These are phyloP conservation scores for Rosa lucieae DNA, from an alignment of 306 rosid species.

Conservation along the genomic window DNA sequence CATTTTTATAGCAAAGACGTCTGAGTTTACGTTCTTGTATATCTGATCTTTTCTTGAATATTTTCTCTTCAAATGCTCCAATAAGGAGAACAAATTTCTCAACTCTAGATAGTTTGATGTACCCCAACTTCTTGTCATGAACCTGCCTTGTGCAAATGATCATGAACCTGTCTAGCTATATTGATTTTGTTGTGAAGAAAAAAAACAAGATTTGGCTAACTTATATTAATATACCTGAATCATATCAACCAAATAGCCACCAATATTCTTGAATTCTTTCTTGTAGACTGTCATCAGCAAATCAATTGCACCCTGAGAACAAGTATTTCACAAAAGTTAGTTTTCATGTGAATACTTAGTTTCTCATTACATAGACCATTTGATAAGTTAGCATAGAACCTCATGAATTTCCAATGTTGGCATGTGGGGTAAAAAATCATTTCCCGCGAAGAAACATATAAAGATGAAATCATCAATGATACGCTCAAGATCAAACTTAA, in stretches of 20 bases:
- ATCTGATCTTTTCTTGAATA: conserved; percentile 42
- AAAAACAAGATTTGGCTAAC: not conserved
- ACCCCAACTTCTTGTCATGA: conserved; percentile 31
- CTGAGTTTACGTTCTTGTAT: conserved; percentile 23
- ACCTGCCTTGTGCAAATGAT: conserved; percentile 24
- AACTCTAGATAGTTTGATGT: conserved; percentile 46
- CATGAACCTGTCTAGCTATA: not conserved
- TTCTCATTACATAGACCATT: not conserved
- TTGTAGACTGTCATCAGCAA: conserved; percentile 47
- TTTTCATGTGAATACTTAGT: not conserved
- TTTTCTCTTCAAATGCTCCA: conserved; percentile 47
- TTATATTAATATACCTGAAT: conserved; percentile 29
- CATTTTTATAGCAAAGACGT: conserved; percentile 11
- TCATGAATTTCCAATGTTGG: conserved; percentile 52
- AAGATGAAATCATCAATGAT: conserved; percentile 61
- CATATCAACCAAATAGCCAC: conserved; percentile 58
- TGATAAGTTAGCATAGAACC: conserved; percentile 22
- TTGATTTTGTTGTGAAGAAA: not conserved
- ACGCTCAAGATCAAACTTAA: conserved; percentile 41
- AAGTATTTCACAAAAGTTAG: not conserved
- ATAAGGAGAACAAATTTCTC: conserved; percentile 51
- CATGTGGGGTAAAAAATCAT: conserved; percentile 63
- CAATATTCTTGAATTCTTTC: conserved; percentile 41
- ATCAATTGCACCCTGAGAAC: conserved; percentile 44
- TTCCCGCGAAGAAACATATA: conserved; percentile 56